phyloP scores from a whole-genome alignment of 1,284 basidiomycete genomes.

The Cystobasidium pallidum region DNA sequence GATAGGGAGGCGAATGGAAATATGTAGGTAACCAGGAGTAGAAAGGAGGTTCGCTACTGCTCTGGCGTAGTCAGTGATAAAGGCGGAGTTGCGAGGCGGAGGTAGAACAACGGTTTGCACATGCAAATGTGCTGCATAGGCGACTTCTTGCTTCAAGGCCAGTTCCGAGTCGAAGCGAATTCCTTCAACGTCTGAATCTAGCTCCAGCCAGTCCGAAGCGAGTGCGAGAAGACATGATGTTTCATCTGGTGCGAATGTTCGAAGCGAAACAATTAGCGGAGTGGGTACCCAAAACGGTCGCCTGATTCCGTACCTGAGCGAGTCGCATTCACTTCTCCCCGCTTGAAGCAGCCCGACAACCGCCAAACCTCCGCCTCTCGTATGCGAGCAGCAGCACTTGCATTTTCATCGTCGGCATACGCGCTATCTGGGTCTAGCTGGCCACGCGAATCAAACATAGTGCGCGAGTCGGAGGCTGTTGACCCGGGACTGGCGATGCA shows the following conservation, averaged over 20 bases:
- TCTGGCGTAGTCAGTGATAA: conserved; percentile 88
- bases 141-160: conserved; percentile 88
- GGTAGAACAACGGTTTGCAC: conserved; percentile 83
- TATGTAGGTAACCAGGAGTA: conserved; percentile 52
- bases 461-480: conserved; percentile 42
- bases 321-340: conserved; percentile 86
- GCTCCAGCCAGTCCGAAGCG: conserved; percentile 90
- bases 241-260: conserved; percentile 67
- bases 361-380: conserved; percentile 86
- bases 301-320: too few species aligned
- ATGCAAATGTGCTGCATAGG: conserved; percentile 90
- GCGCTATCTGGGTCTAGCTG: conserved; percentile 29
- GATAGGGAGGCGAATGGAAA: conserved; percentile 75
- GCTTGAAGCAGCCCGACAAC: conserved; percentile 72
- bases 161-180: conserved; percentile 95
- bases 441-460: conserved; percentile 43
- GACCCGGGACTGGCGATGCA: conserved; percentile 67
- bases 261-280: too few species aligned
- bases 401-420: conserved; percentile 53
- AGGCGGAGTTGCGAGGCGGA: conserved; percentile 80
- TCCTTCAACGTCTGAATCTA: conserved; percentile 91
- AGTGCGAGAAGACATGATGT: conserved; percentile 75
- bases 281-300: too few species aligned
- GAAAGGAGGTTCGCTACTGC: conserved; percentile 78
- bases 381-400: conserved; percentile 62